Conservation (phyloP, 371 early-diverging fungal genomes). For the Actinomortierella wolfii region DNA sequence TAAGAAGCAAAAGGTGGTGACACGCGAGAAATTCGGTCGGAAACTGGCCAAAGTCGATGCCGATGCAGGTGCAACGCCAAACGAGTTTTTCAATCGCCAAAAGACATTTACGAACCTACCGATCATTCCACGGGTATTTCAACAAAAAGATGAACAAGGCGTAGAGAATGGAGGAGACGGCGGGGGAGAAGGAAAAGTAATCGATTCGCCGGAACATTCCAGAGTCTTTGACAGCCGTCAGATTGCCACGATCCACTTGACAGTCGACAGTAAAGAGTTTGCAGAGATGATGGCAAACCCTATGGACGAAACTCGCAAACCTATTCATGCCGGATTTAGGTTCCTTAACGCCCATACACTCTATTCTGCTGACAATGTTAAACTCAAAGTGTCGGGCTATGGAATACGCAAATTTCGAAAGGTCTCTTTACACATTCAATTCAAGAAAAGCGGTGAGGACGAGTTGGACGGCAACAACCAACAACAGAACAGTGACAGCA, state of each 20-base stretch:
- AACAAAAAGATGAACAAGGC: no score
- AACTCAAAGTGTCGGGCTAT: slow-evolving; percentile 49
- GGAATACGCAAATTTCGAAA: slow-evolving; percentile 47
- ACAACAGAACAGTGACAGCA: no score
- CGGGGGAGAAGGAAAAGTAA: no score
- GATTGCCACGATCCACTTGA: slow-evolving; percentile 31
- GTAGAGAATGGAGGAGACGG: no score
- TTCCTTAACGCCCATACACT: slow-evolving; percentile 20
- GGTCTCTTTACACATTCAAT: slow-evolving; percentile 49
- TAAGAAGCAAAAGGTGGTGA: not conserved
- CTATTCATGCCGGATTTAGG: slow-evolving; percentile 13
- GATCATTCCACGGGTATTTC: slow-evolving; percentile 11
- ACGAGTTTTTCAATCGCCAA: slow-evolving; percentile 19
- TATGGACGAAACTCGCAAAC: slow-evolving; percentile 8
- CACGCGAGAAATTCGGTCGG: slow-evolving; percentile 11
- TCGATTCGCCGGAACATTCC: slow-evolving; percentile 9
- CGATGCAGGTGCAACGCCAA: slow-evolving; percentile 5
- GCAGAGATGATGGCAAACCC: slow-evolving; percentile 17
- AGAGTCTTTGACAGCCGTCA: slow-evolving; percentile 26
- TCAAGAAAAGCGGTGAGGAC: no score
- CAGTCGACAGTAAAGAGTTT: slow-evolving; percentile 6
- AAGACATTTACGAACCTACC: slow-evolving; percentile 14
- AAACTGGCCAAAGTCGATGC: slow-evolving; percentile 6
- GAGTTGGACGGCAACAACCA: no score
- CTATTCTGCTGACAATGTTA: slow-evolving; percentile 25